These are phyloP conservation scores for Striga hermonthica DNA, from an alignment of 305 asterid species.

Conservation along the genomic window DNA sequence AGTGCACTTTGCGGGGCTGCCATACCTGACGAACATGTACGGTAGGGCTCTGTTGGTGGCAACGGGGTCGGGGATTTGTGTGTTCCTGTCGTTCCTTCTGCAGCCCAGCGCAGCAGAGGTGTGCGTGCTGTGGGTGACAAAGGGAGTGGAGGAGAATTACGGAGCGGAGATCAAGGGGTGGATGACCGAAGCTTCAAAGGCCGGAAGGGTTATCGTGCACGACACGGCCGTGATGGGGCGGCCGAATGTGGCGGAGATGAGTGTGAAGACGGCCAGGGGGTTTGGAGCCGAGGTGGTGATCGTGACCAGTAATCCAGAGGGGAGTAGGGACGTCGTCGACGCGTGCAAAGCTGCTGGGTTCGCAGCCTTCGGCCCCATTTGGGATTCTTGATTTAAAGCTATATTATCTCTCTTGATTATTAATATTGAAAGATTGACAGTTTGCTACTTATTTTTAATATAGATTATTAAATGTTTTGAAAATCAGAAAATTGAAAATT, in stretches of 20 bases:
- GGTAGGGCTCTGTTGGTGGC: conserved; percentile 56
- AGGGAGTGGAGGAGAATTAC: conserved; percentile 57
- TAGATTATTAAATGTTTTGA: no score
- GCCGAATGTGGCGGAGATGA: conserved; percentile 57
- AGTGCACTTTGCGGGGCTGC: conserved; percentile 65
- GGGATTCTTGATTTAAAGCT: conserved; percentile 53
- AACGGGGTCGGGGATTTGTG: conserved; percentile 70
- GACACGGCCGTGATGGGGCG: conserved; percentile 65
- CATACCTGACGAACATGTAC: conserved; percentile 62
- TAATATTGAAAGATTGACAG: no score
- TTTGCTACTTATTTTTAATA: no score
- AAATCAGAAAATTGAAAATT: no score
- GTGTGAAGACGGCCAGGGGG: conserved; percentile 48
- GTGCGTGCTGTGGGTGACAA: conserved; percentile 64
- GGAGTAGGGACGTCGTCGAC: conserved; percentile 63
- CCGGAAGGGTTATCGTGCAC: conserved; percentile 51
- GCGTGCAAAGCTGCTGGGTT: conserved; percentile 57
- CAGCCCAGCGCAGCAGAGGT: conserved; percentile 56
- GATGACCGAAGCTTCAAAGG: conserved; percentile 48
- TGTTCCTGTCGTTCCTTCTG: conserved; percentile 55
- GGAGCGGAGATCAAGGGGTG: conserved; percentile 54
- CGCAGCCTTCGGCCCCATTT: conserved; percentile 71
- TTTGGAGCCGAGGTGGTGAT: conserved; percentile 67
- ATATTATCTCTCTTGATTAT: no score
- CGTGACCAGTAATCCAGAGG: conserved; percentile 71